Conservation (phyloP, 139 green algal species). For the Chlorella sorokiniana region DNA sequence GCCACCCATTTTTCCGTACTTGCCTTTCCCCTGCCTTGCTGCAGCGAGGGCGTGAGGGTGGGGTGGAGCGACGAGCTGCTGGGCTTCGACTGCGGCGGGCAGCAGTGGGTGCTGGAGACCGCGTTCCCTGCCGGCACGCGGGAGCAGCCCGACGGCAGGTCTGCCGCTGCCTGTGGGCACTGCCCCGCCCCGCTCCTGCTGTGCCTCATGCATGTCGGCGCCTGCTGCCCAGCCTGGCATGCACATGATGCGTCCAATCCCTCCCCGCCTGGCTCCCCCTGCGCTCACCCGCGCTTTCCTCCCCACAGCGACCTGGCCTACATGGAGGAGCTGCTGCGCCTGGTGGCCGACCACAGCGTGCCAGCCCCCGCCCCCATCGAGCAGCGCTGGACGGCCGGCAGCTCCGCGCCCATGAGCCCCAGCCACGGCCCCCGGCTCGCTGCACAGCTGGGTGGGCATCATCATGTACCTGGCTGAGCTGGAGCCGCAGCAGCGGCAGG, state of each 20-base stretch:
- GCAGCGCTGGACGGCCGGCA: conserved; percentile 91
- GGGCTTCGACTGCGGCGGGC: conserved; percentile 97
- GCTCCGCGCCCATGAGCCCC: conserved; percentile 76
- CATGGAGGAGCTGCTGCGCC: conserved; percentile 78
- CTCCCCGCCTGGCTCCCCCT: background rate
- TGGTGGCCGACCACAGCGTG: conserved; percentile 69
- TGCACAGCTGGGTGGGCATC: conserved; percentile 91
- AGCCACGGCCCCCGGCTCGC: conserved; percentile 37
- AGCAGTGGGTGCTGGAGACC: conserved; percentile 98
- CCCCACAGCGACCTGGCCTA: conserved; percentile 63
- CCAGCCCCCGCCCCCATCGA: conserved; percentile 92
- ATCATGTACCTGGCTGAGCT: conserved; percentile 96
- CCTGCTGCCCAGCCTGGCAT: background rate
- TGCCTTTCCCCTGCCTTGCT: background rate
- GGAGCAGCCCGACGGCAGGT: conserved; percentile 29
- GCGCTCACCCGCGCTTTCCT: background rate
- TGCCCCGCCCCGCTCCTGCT: background rate
- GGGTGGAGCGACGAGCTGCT: conserved; percentile 92
- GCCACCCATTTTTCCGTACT: no score
- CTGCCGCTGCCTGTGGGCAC: background rate
- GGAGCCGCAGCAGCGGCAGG: conserved; percentile 52
- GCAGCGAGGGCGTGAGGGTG: conserved; percentile 55
- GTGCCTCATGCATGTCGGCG: background rate
- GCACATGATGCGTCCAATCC: no score
- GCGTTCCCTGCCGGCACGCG: conserved; percentile 66